Base-by-base conservation (phyloP, 2,329 filamentous ascomycete genomes). In the Cercospora sp. region DNA sequence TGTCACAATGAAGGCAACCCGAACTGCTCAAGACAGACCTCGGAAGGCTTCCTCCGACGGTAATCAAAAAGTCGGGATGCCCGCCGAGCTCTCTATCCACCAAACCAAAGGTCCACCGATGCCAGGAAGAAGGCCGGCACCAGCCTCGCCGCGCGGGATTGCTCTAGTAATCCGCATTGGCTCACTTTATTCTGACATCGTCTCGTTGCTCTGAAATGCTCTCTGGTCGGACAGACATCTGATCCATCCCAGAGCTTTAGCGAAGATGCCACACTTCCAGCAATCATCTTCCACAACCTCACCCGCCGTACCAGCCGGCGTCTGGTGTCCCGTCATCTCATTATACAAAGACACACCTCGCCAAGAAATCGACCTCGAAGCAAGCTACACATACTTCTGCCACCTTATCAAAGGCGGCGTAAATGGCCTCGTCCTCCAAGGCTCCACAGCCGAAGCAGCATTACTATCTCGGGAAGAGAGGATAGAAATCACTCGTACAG, bases 301-400 rank as follows among this genome's bases (percentile, higher is more conserved):
- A 28, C 12, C 53, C 76, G 70, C 67, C 8, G 61, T 84, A 2
- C 82, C 83, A 0, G 73, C 74, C 0, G 83, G 83, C 13, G 80
- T 84, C 23, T 84, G 83, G 72, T 82, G 81, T 31, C 83, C 83
- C 0, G 82, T 84, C 2, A 77, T 84, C 28, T 83, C 83, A 0
- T 72, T 84, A 2, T 85, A 83, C 75, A 80, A 82, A 63, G 71
- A 79, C 58, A 79, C 78, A 9, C 68, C 78, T 0, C 64, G 74
- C 3, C 83, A 85, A 68, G 75, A 80, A 31, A 77, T 84, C 28
- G 80, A 85, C 69, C 77, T 79, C 58, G 80, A 81, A 53, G 82
- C 82, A 13, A 83, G 82, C 71, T 79, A 81, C 72, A 80, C 77
- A 51, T 81, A 82, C 66, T 82, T 79, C 63, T 76, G 77, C 39